Base-by-base conservation (phyloP, 176 grass and related monocot species). In the Triticum dicoccoides region DNA sequence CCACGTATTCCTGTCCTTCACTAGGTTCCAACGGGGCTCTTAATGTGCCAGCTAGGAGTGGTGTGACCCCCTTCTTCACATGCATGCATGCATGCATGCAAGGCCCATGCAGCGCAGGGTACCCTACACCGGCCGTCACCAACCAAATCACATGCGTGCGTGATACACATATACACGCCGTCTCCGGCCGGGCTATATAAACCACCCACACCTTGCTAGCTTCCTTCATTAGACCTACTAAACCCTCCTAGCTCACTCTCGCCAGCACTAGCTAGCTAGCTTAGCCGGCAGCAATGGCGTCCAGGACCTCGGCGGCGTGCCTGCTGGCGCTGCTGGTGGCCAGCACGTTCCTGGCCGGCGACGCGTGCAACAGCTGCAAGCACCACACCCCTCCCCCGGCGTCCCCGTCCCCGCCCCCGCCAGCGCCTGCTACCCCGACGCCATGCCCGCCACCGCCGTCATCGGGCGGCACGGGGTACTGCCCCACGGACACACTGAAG, bases 401-500 rank as follows among this genome's bases (percentile, higher is more conserved):
- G 1, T 20, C 65, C 5, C 73, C 73, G 8, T 59, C 33, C 11
- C 79, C 86, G 5, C 80, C 86, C 18, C 25, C 85, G 9, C 86
- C 86, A 1, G 0, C 79, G 17, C 14, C 45, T 2, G 6, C 4
- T 11, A 74, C 71, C 30, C 30, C 30, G 41, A 74, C 41, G 37
- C 51, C 37, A 4, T 86, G 85, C 67, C 64, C 80, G 0, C 38
- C 85, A 0, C 77, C 85, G 1, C 11, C 84, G 23, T 20, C 82
- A 2, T 6, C 6, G 6, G 63, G 63, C 11, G 3, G 63, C 63
- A 0, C 32, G 6, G 5, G 65, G 17, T 68, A 23, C 38, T 89
- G 88, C 83, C 88, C 88, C 11, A 86, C 10, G 83, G 27, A 89
- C 78, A 65, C 69, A 25, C 78, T 90, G 34, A 93, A 93, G 83